Conservation (phyloP, 2,329 filamentous ascomycete species). For the Alternaria atra region DNA sequence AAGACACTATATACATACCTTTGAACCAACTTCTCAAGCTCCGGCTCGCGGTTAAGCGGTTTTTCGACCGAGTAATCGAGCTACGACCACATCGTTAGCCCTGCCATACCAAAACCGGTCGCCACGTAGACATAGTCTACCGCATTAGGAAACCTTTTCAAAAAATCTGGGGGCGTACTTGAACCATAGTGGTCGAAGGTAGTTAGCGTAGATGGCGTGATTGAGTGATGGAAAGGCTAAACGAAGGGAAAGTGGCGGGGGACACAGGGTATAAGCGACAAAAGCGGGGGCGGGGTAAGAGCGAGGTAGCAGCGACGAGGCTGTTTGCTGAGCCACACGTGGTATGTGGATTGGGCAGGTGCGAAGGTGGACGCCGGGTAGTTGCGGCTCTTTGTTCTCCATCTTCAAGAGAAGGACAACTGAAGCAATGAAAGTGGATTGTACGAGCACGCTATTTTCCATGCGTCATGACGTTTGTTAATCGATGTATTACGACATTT, state of each 20-base stretch:
- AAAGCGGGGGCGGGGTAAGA: conserved; percentile 16
- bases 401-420: neutral
- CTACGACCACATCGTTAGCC: conserved; percentile 38
- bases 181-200: conserved; percentile 34
- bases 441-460: neutral
- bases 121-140: conserved; percentile 24
- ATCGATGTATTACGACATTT: conserved; percentile 2
- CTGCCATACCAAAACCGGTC: neutral
- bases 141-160: conserved; percentile 24
- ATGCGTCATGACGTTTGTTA: conserved; percentile 1
- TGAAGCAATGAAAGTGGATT: neutral
- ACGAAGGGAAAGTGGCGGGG: conserved; percentile 20
- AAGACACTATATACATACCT: conserved; percentile 42
- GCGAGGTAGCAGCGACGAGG: conserved; percentile 3
- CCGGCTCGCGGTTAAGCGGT: conserved; percentile 60
- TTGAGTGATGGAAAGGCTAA: conserved; percentile 23
- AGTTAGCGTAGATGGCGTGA: conserved; percentile 40
- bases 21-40: conserved; percentile 54
- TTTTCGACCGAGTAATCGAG: conserved; percentile 55
- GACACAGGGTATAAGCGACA: conserved; percentile 25
- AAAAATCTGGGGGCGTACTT: conserved; percentile 31
- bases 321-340: neutral
- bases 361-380: conserved; percentile 2
- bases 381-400: conserved; percentile 2
- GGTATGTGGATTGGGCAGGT: neutral